Percentiles rank a stretch among this genome's conserved stretches.
Evolutionary conservation across 768 basidiomycete species (phyloP).

Genomic region (Hortiboletus flavorubellus): DNA sequence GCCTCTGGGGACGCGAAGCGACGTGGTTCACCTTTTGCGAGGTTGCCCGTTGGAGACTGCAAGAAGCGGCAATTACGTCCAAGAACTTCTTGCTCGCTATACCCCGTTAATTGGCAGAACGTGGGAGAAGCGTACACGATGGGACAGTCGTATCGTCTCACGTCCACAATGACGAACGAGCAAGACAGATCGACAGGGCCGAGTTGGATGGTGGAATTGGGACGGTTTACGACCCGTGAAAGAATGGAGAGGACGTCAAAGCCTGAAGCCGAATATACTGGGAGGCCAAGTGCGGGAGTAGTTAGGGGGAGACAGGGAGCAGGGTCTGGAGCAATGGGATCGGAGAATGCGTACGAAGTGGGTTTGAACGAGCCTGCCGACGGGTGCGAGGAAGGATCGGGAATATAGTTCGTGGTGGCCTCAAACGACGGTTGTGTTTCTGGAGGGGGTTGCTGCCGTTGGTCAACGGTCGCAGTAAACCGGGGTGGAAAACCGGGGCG

Average conservation of each 20-base stretch:
- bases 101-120: slow-evolving; percentile 78
- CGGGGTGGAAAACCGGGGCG: background rate
- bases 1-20: slow-evolving; percentile 61
- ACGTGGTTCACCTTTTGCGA: slow-evolving; percentile 51
- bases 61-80: slow-evolving; percentile 91
- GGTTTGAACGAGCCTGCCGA: slow-evolving; percentile 5
- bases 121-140: slow-evolving; percentile 89
- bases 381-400: slow-evolving; percentile 1
- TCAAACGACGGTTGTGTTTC: slow-evolving; percentile 4
- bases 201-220: slow-evolving; percentile 69
- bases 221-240: slow-evolving; percentile 69
- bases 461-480: slow-evolving; percentile 1
- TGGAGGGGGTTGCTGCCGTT: slow-evolving; percentile 4
- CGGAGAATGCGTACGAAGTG: slow-evolving; percentile 4
- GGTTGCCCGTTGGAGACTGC: slow-evolving; percentile 67
- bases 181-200: slow-evolving; percentile 93
- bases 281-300: slow-evolving; percentile 36
- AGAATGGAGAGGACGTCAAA: slow-evolving; percentile 88
- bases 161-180: slow-evolving; percentile 89
- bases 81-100: slow-evolving; percentile 69
- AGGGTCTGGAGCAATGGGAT: background rate
- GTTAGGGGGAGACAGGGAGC: slow-evolving; percentile 7
- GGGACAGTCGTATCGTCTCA: slow-evolving; percentile 74
- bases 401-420: background rate
- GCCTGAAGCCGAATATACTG: slow-evolving; percentile 86